These are phyloP conservation scores for Phaeodactylum tricornutum DNA, from an alignment of 108 stramenopile genomes.

Conservation along the genomic window DNA sequence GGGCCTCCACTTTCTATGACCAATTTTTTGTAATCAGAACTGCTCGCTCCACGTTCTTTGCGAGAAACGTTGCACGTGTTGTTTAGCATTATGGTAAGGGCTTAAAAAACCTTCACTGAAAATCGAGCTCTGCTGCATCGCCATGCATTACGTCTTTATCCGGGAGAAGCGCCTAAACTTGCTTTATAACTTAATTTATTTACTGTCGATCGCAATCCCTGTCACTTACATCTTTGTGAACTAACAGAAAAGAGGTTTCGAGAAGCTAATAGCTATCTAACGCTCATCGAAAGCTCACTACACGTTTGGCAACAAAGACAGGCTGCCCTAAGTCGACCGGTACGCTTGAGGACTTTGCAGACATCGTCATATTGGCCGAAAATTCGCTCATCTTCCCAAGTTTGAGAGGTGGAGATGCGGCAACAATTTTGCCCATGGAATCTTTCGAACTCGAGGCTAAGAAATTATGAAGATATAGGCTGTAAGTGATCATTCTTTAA, in stretches of 20 bases:
- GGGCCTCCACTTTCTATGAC: not conserved
- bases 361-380: not conserved
- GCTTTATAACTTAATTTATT: not conserved
- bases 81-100: not conserved
- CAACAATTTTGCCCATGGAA: not conserved
- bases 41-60: not conserved
- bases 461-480: slow-evolving; percentile 3
- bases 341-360: not conserved
- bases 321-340: not conserved
- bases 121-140: not conserved
- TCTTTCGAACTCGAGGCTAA: not conserved
- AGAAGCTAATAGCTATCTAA: not conserved
- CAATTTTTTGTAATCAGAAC: not conserved
- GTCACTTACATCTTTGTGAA: not conserved
- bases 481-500: not conserved
- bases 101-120: no score
- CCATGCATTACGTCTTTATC: not conserved
- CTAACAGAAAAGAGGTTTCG: not conserved
- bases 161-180: no score
- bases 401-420: not conserved
- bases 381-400: not conserved
- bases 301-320: not conserved
- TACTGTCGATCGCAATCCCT: not conserved
- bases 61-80: not conserved
- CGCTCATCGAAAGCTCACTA: slow-evolving; percentile 5